A percentile compares a stretch with the other conserved stretches of the same genome.
These are phyloP conservation scores for Piedraia hortae DNA, from an alignment of 2,329 filamentous ascomycete genomes.

Conservation along the genomic window DNA sequence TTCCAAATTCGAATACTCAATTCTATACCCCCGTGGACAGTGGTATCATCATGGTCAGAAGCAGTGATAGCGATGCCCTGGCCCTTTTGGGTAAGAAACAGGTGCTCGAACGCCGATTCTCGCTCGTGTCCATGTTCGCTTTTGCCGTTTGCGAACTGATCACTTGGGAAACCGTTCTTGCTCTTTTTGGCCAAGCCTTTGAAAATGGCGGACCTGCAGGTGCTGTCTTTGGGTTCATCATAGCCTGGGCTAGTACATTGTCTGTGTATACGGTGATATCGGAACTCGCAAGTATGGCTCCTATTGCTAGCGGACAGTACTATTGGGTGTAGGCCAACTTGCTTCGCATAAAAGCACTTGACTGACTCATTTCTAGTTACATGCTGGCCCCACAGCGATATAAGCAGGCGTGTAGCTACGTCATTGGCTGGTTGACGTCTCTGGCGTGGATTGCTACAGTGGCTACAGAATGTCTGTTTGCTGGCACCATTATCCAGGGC, in stretches of 20 bases:
- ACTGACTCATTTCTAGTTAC: constrained; percentile 5
- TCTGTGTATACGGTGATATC: constrained; percentile 21
- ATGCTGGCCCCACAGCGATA: constrained; percentile 17
- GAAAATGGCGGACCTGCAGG: constrained; percentile 22
- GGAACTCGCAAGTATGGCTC: constrained; percentile 21
- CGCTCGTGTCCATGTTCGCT: constrained; percentile 17
- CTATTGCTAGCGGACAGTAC: constrained; percentile 20
- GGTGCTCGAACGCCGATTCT: constrained; percentile 18
- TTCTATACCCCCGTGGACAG: not conserved
- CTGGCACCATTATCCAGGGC: constrained; percentile 17
- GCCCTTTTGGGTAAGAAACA: constrained; percentile 20
- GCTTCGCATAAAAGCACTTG: not conserved
- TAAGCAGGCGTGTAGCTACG: constrained; percentile 17
- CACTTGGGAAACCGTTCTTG: constrained; percentile 20
- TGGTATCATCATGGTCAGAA: constrained; percentile 1
- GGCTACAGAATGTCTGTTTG: constrained; percentile 17
- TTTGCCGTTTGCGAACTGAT: constrained; percentile 20
- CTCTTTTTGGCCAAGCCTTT: constrained; percentile 17
- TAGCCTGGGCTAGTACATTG: constrained; percentile 23
- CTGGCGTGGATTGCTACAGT: constrained; percentile 19
- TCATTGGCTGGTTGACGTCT: constrained; percentile 18
- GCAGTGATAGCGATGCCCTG: constrained; percentile 13
- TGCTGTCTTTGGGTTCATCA: constrained; percentile 24
- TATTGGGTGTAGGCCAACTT: constrained; percentile 14
- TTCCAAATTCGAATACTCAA: not conserved